Evolutionary conservation across 139 green algal species (phyloP).

Genomic region (Raphidocelis subcapitata): DNA sequence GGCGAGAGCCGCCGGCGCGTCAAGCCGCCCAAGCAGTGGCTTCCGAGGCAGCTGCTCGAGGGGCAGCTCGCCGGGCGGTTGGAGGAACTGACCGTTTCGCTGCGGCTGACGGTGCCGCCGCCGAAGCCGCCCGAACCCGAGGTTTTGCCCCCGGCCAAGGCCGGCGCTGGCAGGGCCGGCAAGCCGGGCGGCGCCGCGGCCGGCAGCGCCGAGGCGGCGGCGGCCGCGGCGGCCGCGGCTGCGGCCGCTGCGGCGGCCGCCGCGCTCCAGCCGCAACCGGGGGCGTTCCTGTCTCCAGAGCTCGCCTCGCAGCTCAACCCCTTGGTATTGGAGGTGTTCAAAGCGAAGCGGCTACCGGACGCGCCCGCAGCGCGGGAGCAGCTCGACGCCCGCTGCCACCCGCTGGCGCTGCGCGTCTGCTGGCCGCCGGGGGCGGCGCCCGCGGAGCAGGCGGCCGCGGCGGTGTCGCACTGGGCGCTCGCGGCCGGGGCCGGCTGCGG

Average conservation of each 20-base stretch:
- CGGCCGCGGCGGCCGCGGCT: constrained; percentile 18
- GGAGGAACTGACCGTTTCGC: no score
- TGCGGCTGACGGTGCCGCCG: constrained; percentile 11
- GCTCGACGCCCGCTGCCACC: constrained; percentile 36
- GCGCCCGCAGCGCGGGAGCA: constrained; percentile 32
- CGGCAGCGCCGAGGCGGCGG: constrained; percentile 5
- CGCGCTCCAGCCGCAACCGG: constrained; percentile 7
- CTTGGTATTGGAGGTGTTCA: constrained; percentile 32
- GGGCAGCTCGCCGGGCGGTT: no score
- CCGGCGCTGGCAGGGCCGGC: not conserved
- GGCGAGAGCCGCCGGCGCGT: no score
- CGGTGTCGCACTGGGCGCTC: not conserved
- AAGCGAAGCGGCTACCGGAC: constrained; percentile 37
- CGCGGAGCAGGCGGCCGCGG: constrained; percentile 9
- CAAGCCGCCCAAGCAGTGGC: no score
- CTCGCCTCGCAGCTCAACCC: constrained; percentile 38
- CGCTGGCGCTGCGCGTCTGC: constrained; percentile 13
- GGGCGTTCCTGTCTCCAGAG: constrained; percentile 29
- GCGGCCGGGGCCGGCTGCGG: not conserved
- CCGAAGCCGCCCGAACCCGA: not conserved
- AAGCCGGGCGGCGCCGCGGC: not conserved
- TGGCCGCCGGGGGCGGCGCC: constrained; percentile 22
- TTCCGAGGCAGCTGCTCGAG: no score
- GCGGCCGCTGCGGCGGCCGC: constrained; percentile 12
- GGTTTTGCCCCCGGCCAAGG: not conserved